Evolutionary conservation across 2,329 filamentous ascomycete genomes (phyloP).

Genomic region (Trichoderma polysporum): DNA sequence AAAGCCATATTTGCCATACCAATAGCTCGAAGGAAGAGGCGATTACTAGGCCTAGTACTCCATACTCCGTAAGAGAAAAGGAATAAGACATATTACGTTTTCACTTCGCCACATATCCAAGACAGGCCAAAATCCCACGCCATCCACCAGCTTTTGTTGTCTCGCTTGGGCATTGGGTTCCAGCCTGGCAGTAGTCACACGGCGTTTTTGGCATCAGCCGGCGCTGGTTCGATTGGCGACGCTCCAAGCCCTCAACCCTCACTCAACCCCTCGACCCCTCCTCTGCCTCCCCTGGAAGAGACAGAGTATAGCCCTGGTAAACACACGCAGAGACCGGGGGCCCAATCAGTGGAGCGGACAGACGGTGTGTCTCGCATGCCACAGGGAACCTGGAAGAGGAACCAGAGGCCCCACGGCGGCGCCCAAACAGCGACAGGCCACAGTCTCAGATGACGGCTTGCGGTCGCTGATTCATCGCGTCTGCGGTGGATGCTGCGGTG

Average conservation of each 20-base stretch:
- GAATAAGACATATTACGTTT: constrained; percentile 2
- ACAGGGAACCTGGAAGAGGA: not conserved
- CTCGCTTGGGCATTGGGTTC: not conserved
- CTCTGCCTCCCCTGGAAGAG: not conserved
- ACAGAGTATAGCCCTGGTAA: not conserved
- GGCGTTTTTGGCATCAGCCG: constrained; percentile 9
- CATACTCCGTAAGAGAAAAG: not conserved
- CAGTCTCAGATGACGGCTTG: constrained; percentile 10
- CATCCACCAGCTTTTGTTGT: no score
- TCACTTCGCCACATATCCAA: not conserved
- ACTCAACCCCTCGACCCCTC: not conserved
- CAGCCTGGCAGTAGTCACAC: constrained; percentile 14
- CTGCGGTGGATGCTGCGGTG: not conserved
- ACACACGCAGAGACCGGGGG: not conserved
- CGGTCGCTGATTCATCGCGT: constrained; percentile 3
- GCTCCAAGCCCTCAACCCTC: not conserved
- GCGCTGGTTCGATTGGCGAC: constrained; percentile 13
- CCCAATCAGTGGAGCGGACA: not conserved
- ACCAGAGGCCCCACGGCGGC: not conserved
- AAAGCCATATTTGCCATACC: not conserved
- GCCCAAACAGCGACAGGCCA: constrained; percentile 10
- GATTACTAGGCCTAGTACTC: not conserved
- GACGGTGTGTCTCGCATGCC: not conserved
- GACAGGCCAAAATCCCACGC: not conserved
- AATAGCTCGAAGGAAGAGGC: not conserved